Conservation (phyloP, 2,329 filamentous ascomycete genomes). For the Biscogniauxia sp. region DNA sequence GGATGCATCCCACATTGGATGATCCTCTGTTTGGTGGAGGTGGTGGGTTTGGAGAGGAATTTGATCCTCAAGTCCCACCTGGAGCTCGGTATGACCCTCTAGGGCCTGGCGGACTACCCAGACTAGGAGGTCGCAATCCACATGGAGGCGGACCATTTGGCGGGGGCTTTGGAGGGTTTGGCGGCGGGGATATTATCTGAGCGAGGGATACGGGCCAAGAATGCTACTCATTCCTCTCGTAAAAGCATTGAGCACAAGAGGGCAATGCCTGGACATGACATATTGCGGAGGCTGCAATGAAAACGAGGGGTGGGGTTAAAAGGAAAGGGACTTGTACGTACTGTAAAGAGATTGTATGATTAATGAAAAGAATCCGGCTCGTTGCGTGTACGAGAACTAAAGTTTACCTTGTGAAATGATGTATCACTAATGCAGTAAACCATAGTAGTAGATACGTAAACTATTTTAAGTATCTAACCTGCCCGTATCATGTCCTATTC, state of each 20-base stretch:
- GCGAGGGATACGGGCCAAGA: background rate
- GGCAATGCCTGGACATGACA: background rate
- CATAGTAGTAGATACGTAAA: background rate
- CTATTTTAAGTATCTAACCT: background rate
- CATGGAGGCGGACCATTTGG: slow-evolving; percentile 37
- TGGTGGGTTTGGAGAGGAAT: slow-evolving; percentile 46
- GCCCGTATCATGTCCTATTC: slow-evolving; percentile 2
- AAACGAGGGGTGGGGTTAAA: background rate
- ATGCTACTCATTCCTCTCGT: background rate
- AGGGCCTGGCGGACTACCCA: slow-evolving; percentile 60
- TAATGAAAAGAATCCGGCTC: background rate
- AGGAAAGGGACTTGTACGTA: background rate
- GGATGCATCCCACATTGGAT: slow-evolving; percentile 96
- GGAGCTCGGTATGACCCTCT: slow-evolving; percentile 91
- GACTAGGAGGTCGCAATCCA: slow-evolving; percentile 43
- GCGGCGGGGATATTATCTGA: slow-evolving; percentile 31
- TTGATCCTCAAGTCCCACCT: slow-evolving; percentile 74
- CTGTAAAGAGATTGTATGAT: background rate
- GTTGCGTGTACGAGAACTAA: background rate
- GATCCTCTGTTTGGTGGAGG: slow-evolving; percentile 76
- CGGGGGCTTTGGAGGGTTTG: slow-evolving; percentile 32
- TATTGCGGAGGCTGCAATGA: background rate
- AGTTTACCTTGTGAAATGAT: background rate
- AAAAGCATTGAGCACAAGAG: background rate
- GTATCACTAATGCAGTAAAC: too few relatives aligned